Evolutionary conservation across 768 basidiomycete genomes (phyloP).

Genomic region (Macrolepiota fuliginosa): DNA sequence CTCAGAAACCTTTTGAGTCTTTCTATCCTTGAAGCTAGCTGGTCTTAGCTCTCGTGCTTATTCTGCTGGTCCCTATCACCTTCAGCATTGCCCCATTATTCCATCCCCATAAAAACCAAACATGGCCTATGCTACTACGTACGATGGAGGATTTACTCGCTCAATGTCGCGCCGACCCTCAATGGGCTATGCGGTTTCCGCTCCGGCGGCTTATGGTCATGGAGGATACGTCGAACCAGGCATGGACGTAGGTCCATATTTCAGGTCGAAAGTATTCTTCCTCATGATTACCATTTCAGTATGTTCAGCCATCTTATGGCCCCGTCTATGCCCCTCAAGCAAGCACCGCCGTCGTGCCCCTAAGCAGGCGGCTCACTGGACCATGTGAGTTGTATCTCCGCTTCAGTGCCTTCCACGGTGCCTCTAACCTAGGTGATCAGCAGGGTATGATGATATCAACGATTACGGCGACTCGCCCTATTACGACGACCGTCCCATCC

Average conservation of each 20-base stretch:
- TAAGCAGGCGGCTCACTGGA: conserved; percentile 37
- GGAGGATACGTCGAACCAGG: conserved; percentile 41
- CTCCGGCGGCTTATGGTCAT: conserved; percentile 27
- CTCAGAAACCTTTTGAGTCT: neutral
- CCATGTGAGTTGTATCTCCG: conserved; percentile 32
- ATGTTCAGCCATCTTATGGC: conserved; percentile 41
- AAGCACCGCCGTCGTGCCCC: conserved; percentile 31
- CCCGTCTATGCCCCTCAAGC: conserved; percentile 41
- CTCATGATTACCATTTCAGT: conserved; percentile 25
- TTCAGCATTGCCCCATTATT: neutral
- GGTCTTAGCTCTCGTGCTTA: neutral
- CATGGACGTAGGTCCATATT: conserved; percentile 34
- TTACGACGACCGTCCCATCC: conserved; percentile 38
- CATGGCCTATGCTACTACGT: conserved; percentile 21
- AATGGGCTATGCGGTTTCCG: conserved; percentile 29
- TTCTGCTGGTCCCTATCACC: neutral
- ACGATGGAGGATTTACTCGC: conserved; percentile 23
- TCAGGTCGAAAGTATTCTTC: neutral
- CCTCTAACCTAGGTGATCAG: conserved; percentile 23
- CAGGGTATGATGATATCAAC: conserved; percentile 52
- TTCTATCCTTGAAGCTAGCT: neutral
- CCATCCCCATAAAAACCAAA: conserved; percentile 3
- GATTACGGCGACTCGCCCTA: conserved; percentile 52
- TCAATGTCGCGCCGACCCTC: conserved; percentile 38
- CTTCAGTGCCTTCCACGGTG: neutral